Base-by-base conservation (phyloP, 2,329 filamentous ascomycete species). In the Monilinia polystroma region DNA sequence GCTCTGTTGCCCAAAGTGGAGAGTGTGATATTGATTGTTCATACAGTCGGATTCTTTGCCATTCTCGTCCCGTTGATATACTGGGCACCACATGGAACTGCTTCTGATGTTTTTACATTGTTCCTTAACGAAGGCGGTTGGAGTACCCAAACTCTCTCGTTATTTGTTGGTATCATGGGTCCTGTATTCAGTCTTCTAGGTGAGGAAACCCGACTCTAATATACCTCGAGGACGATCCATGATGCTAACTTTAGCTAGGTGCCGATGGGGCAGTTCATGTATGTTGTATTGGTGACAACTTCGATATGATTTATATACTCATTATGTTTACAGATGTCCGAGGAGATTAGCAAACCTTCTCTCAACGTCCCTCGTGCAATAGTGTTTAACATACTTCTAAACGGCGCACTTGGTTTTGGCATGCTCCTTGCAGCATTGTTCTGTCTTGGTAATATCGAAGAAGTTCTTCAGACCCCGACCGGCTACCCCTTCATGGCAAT, bases 401-500 rank as follows among this genome's bases (percentile, higher is more conserved):
- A 84, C 67, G 82, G 81, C 3, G 70, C 70, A 2, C 73, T 83
- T 1, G 82, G 81, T 2, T 79, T 84, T 68, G 63, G 77, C 23
- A 70, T 78, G 47, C 67, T 79, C 7, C 59, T 79, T 20, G 74
- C 76, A 2, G 74, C 75, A 49, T 72, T 75, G 32, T 78, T 79
- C 18, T 75, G 76, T 4, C 74, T 79, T 47, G 76, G 71, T 0
- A 74, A 74, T 18, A 70, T 79, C 18, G 76, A 75, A 3, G 73
- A 73, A 47, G 75, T 80, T 1, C 74, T 84, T 8, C 64, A 73
- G 4, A 76, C 78, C 0, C 74, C 77, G 0, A 82, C 80, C 10
- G 77, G 49, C 72, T 79, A 79, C 0, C 80, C 83, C 3, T 80
- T 83, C 74, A 78, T 82, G 72, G 79, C 82, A 38, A 80, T 86